Evolutionary conservation across 148 eudicot species (phyloP).

Genomic region (Camellia granthamiana): DNA sequence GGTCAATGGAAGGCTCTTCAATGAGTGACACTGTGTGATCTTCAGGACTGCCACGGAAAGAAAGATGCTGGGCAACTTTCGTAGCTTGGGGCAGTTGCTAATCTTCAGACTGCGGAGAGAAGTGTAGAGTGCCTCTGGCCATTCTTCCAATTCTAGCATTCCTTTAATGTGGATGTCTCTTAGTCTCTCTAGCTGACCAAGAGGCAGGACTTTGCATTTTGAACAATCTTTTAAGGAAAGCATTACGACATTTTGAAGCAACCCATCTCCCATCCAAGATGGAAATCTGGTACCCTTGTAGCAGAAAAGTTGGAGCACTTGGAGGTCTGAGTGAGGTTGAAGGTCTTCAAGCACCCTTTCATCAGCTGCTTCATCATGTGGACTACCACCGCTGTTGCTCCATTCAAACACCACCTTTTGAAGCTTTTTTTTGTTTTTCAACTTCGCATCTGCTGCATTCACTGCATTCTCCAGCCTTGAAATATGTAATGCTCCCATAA

Average conservation of each 20-base stretch:
- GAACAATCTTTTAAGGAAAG: slow-evolving; percentile 22
- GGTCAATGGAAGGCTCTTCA: slow-evolving; percentile 21
- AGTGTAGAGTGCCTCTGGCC: slow-evolving; percentile 6
- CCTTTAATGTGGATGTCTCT: slow-evolving; percentile 24
- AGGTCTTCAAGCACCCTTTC: slow-evolving; percentile 33
- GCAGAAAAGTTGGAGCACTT: slow-evolving; percentile 18
- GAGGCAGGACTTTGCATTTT: slow-evolving; percentile 24
- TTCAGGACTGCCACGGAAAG: slow-evolving; percentile 21
- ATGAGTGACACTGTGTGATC: slow-evolving; percentile 28
- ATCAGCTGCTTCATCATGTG: slow-evolving; percentile 12
- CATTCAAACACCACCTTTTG: slow-evolving; percentile 27
- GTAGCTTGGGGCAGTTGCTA: slow-evolving; percentile 29
- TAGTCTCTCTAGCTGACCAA: slow-evolving; percentile 21
- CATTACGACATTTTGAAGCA: slow-evolving; percentile 10
- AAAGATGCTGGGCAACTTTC: slow-evolving; percentile 11
- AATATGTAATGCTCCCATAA: slow-evolving; percentile 19
- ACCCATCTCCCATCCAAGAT: slow-evolving; percentile 23
- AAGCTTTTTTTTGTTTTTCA: slow-evolving; percentile 22
- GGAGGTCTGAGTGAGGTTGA: slow-evolving; percentile 24
- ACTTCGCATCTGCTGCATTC: slow-evolving; percentile 21
- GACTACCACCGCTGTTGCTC: slow-evolving; percentile 13
- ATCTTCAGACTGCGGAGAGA: slow-evolving; percentile 14
- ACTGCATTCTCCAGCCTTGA: slow-evolving; percentile 22
- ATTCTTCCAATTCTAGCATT: slow-evolving; percentile 29
- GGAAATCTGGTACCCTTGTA: slow-evolving; percentile 26